These are phyloP conservation scores for Penicillium soppii DNA, from an alignment of 495 filamentous ascomycete species.

Conservation along the genomic window DNA sequence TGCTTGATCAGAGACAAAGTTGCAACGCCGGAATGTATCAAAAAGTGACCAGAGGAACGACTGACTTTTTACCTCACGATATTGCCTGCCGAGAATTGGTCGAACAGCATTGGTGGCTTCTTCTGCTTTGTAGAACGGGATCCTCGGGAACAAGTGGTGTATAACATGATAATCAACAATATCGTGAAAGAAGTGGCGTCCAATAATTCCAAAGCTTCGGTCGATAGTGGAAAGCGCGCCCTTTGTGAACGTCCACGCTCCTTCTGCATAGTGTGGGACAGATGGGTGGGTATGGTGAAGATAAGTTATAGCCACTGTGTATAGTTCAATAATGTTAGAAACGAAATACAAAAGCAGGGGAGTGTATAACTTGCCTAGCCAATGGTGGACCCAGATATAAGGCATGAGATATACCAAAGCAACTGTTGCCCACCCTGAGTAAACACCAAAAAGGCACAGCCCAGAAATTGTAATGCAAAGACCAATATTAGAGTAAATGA, in stretches of 20 bases:
- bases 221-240: constrained; percentile 46
- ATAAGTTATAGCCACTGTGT: constrained; percentile 68
- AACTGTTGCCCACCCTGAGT: constrained; percentile 4
- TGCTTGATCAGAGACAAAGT: too few relatives aligned
- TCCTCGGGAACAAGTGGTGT: constrained; percentile 75
- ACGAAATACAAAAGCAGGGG: neutral
- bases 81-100: neutral
- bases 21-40: too few relatives aligned
- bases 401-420: constrained; percentile 43
- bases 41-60: too few relatives aligned
- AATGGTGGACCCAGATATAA: constrained; percentile 52
- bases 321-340: neutral
- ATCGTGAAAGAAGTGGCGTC: constrained; percentile 72
- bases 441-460: constrained; percentile 26
- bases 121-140: constrained; percentile 68
- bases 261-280: constrained; percentile 69
- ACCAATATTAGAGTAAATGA: neutral
- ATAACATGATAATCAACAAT: constrained; percentile 82
- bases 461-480: constrained; percentile 8
- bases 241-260: constrained; percentile 73
- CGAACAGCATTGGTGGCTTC: neutral
- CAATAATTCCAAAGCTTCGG: constrained; percentile 59
- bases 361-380: constrained; percentile 34
- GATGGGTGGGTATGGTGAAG: constrained; percentile 81
- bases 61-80: neutral